These are phyloP conservation scores for Myriosclerotinia curreyana DNA, from an alignment of 2,329 filamentous ascomycete species.

Conservation along the genomic window DNA sequence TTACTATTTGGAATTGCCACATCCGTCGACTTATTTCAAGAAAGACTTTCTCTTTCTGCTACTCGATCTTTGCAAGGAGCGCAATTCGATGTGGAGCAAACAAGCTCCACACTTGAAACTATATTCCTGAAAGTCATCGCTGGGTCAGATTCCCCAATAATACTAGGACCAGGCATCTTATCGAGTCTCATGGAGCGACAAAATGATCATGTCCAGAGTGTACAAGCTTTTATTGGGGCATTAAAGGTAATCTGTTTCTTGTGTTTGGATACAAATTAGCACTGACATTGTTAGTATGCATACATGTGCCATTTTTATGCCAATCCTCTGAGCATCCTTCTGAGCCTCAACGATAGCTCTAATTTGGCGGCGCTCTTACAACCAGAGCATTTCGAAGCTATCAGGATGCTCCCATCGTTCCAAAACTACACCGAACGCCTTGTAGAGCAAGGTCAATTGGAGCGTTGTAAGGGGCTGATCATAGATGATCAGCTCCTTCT, in stretches of 20 bases:
- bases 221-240: conserved; percentile 68
- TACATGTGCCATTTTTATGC: conserved; percentile 87
- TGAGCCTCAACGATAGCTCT: conserved; percentile 46
- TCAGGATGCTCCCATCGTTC: conserved; percentile 69
- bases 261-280: conserved; percentile 2
- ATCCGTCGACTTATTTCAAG: conserved; percentile 75
- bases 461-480: conserved; percentile 52
- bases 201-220: conserved; percentile 71
- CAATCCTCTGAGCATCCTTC: conserved; percentile 63
- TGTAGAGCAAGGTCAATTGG: conserved; percentile 45
- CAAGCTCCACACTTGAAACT: conserved; percentile 67
- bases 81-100: conserved; percentile 75
- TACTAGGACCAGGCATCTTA: conserved; percentile 62
- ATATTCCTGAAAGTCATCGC: conserved; percentile 66
- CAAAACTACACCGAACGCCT: conserved; percentile 50
- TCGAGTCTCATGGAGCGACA: conserved; percentile 67
- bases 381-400: conserved; percentile 61
- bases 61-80: conserved; percentile 65
- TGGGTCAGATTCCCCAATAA: conserved; percentile 53
- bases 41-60: conserved; percentile 66
- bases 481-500: conserved; percentile 57
- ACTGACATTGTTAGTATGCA: conserved; percentile 56
- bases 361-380: conserved; percentile 46
- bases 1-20: conserved; percentile 78
- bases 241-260: conserved; percentile 53